These are phyloP conservation scores for Fraxinus platypoda DNA, from an alignment of 305 asterid genomes.

Conservation along the genomic window DNA sequence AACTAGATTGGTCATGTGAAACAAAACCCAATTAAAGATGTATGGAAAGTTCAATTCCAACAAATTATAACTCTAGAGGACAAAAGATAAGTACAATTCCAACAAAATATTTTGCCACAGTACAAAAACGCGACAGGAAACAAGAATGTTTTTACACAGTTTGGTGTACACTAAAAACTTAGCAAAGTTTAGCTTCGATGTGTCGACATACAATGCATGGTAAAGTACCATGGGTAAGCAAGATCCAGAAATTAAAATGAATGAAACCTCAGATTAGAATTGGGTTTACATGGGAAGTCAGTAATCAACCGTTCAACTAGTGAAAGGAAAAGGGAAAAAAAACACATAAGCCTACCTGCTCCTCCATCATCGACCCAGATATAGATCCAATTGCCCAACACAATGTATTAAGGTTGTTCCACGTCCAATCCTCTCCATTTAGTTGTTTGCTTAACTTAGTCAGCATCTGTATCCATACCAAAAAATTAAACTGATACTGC, in stretches of 20 bases:
- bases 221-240: background rate
- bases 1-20: background rate
- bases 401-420: conserved; percentile 98
- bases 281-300: background rate
- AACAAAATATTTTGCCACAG: background rate
- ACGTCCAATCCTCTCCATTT: conserved; percentile 91
- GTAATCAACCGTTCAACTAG: background rate
- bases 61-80: background rate
- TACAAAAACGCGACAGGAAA: background rate
- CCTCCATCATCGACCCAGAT: conserved; percentile 98
- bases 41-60: background rate
- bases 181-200: background rate
- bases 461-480: conserved; percentile 64
- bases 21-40: background rate
- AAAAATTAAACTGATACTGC: background rate
- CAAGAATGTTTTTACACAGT: background rate
- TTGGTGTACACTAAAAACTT: background rate
- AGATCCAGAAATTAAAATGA: background rate
- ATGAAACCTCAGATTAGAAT: background rate
- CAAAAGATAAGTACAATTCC: background rate
- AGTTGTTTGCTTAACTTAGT: conserved; percentile 78
- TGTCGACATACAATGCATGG: background rate
- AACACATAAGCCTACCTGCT: conserved; percentile 53
- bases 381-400: conserved; percentile 99
- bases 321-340: background rate